Evolutionary conservation across 768 basidiomycete genomes (phyloP), one percentile per base, ranked within the genome.

Genomic region (Dacryopinax primogenitus): DNA sequence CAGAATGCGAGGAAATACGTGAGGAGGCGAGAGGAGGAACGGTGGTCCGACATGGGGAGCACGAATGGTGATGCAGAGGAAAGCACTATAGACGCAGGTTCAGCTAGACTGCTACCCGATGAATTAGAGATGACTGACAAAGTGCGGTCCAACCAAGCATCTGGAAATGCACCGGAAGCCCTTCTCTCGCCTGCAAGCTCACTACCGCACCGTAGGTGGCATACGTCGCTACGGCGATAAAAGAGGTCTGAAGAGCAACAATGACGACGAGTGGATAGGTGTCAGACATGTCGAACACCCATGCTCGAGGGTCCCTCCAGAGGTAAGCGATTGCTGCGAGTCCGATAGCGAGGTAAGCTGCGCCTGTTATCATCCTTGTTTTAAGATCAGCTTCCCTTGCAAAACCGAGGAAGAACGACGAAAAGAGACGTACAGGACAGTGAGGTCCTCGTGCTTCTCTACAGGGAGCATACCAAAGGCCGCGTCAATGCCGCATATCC

Each of bases 401-500:
- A n/a, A n/a, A n/a, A 21, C 23, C 4, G 51, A 30, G 11, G 51
- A 11, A 58, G 45, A 9, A 47, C 9, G 45, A 47, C 13, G n/a
- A 34, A 35, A 30, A 18, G n/a, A 26, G 3, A 76, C 84, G 71
- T 65, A 90, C 90, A 92, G 84, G 1, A 78, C 71, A 0, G 70
- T 28, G 23, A 86, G 65, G 67, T 76, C 84, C 74, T 92, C 90
- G 26, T 76, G 74, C 71, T 88, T 87, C 66, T 91, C 84, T 1
- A 91, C 87, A 7, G 82, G 76, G 30, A 91, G 78, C 30, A 88
- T 72, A 0, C 90, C 89, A 70, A 92, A 92, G 1, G 88, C 68
- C 0, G 81, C 81, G 0, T 81, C 82, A n/a, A 77, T 67, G 0
- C 83, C 67, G 71, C 85, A 89, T 4, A 78, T 76, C 16, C 70